Percentiles rank a stretch among this genome's conserved stretches.
Conservation (phyloP, 1,284 basidiomycete species). For the Abortiporus biennis region DNA sequence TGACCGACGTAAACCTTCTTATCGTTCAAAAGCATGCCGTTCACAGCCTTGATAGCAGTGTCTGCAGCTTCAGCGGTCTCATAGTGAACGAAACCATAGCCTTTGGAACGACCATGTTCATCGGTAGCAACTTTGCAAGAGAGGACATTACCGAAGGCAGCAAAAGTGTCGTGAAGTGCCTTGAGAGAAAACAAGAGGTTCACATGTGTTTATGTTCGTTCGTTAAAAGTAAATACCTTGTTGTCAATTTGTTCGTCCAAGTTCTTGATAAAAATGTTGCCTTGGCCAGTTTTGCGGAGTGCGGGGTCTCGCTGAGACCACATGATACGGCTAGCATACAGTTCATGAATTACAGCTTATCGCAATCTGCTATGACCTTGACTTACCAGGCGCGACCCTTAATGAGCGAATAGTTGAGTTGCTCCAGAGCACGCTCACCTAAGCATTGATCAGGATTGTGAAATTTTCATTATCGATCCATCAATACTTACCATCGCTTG, state of each 20-base stretch:
- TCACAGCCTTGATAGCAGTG: constrained; percentile 95
- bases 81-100: constrained; percentile 99
- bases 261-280: constrained; percentile 99
- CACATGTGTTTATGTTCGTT: background rate
- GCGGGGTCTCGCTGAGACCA: constrained; percentile 99
- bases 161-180: constrained; percentile 99
- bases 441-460: constrained; percentile 5
- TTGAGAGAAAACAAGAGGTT: constrained; percentile 23
- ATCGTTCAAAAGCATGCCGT: constrained; percentile 99
- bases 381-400: constrained; percentile 92
- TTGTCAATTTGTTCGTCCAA: constrained; percentile 98
- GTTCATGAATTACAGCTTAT: constrained; percentile 6
- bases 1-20: constrained; percentile 99
- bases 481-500: constrained; percentile 79
- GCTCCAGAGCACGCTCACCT: constrained; percentile 98
- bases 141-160: constrained; percentile 97
- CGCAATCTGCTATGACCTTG: background rate
- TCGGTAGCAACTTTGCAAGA: constrained; percentile 99
- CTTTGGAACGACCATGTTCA: constrained; percentile 88
- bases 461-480: constrained; percentile 3
- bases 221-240: constrained; percentile 81
- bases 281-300: constrained; percentile 98
- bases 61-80: constrained; percentile 97
- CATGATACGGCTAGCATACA: constrained; percentile 86
- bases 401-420: constrained; percentile 99